Evolutionary conservation across 1,139 yeast genomes (phyloP).

Genomic region (Candida frijolesensis): DNA sequence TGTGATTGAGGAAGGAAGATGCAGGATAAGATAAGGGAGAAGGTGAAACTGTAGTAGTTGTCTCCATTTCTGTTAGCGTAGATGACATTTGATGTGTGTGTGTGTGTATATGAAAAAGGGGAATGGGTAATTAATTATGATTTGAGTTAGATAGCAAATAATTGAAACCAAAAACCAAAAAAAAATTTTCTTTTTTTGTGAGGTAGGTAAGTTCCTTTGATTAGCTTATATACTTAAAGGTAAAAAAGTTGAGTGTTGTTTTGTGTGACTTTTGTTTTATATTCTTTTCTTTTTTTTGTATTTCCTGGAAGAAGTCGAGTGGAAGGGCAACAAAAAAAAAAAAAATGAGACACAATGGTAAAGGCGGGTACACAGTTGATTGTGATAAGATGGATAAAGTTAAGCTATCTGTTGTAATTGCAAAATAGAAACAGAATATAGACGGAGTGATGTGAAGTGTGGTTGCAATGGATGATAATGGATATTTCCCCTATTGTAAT

Average conservation of each 20-base stretch:
- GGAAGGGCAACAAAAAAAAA: background rate
- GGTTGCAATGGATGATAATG: no score
- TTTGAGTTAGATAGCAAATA: background rate
- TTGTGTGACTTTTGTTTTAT: background rate
- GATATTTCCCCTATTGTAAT: no score
- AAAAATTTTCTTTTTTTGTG: conserved; percentile 2
- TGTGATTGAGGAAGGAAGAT: conserved; percentile 7
- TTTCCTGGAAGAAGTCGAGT: background rate
- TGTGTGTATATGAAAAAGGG: no score
- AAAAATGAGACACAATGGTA: background rate
- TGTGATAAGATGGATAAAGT: background rate
- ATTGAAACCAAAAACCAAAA: background rate
- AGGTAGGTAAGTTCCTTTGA: conserved; percentile 3
- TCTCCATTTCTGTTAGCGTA: conserved; percentile 8
- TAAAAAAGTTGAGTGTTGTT: background rate
- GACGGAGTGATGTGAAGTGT: no score
- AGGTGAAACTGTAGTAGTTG: conserved; percentile 6
- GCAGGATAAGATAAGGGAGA: conserved; percentile 9
- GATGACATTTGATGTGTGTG: conserved; percentile 7
- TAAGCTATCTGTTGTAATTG: no score
- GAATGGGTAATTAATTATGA: no score
- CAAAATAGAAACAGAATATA: no score
- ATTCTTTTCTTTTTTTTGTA: background rate
- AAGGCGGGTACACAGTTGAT: background rate
- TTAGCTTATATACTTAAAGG: background rate